Base-by-base conservation (phyloP, 345 rosid species). In the Odontarrhena argentea region DNA sequence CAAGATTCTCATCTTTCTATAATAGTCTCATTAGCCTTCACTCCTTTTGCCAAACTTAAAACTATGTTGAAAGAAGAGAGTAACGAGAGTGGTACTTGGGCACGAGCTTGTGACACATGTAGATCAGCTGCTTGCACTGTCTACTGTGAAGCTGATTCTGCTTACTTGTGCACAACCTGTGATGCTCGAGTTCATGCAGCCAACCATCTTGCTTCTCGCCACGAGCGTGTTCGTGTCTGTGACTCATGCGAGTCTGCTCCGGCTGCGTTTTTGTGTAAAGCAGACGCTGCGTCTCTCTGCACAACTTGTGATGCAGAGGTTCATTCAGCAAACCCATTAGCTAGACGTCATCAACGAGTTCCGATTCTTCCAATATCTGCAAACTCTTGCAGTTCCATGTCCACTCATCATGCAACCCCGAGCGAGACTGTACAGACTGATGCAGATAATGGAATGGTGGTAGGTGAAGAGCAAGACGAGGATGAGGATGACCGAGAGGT, bases 291-390 rank as follows among this genome's bases (percentile, higher is more conserved):
- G 1, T 87, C 94, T 45, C 89, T 93, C 6, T 93, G 98, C 46
- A 38, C 78, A 2, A 63, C 85, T 45, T 93, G 98, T 38, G 98
- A 93, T 62, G 80, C 92, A 0, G 93, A 84, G 28, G 84, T 93
- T 68, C 98, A 93, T 59, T 87, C 98, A 0, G 96, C 96, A n/a
- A 93, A 93, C 74, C 92, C 97, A 0, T 77, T 93, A 2, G 96
- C 97, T 3, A 81, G 88, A 68, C 96, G 96, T 67, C 98, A 92
- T 81, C 91, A 83, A 38, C 91, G 98, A 0, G 85, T 89, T 12
- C 87, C 92, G 0, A 80, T 92, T 58, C 84, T 77, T 12, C 96
- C 96, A 3, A 70, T 85, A 8, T 76, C 91, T 13, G 77, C 84
- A 8, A 59, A 74, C 69, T 55, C 67, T 0, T 58, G 64, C 42